Evolutionary conservation across 169 alveolate species (phyloP), one percentile per base, ranked within the genome.

Genomic region (Plasmodium malariae): DNA sequence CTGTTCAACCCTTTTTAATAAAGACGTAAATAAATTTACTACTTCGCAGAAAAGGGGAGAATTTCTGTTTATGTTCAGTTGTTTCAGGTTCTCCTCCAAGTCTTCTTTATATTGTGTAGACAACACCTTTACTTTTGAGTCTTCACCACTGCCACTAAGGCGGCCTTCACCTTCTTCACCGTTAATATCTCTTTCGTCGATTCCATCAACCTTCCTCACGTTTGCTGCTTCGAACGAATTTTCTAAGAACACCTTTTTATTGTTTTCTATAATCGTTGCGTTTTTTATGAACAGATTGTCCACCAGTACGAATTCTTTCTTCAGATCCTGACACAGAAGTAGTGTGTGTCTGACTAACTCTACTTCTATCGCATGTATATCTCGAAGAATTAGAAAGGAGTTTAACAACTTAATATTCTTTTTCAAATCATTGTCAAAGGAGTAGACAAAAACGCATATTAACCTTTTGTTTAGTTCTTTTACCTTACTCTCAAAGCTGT

Each of bases 1-100:
- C 32, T 83, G 91, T 17, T 83, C 91, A 37, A 83, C 54, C 54
- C 91, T 45, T 70, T 83, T 83, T 43, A 83, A 71, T 45, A 83
- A 24, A 2, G 91, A 67, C 1, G 70, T 83, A 43, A 83, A 83
- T 2, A 83, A 70, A 45, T 83, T 83, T 43, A 83, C 49, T 14
- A 83, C 76, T 83, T 83, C 85, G 51, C 91, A 83, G 30, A 83
- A 83, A 7, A 83, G 14, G 7, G 83, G 85, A 17, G 85, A 34
- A 57, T 83, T 83, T 37, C 36, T 68, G 65, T 83, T 70, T 36
- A 83, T 83, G 43, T 67, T 57, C 63, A 83, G 49, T 1, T 65
- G 21, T 26, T 57, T 83, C 49, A 67, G 19, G 62, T 40, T 51
- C 26, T 65, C 70, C 24, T 19, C 57, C 21, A 57, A 65, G 24